phyloP scores from a whole-genome alignment of 768 basidiomycete species.

The Bullera alba region DNA sequence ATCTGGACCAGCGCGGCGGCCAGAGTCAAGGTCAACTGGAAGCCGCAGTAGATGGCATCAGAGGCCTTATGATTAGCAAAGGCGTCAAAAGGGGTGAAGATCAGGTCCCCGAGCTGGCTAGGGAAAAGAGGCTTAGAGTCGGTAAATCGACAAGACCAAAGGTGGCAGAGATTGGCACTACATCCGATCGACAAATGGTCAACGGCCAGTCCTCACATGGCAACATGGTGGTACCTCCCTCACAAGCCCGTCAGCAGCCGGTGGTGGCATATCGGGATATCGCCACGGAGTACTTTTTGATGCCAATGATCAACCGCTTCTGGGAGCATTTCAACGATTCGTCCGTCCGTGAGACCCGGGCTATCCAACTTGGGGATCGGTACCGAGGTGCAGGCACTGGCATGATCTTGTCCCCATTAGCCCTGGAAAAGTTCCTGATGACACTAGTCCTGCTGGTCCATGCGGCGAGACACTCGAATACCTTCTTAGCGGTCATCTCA shows the following conservation, averaged over 20 bases:
- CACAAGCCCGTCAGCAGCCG: neutral
- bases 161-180: conserved; percentile 24
- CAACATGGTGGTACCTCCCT: too few relatives aligned
- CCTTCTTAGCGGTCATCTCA: conserved; percentile 73
- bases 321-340: conserved; percentile 89
- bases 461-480: conserved; percentile 68
- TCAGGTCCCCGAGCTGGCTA: conserved; percentile 57
- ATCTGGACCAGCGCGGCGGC: conserved; percentile 16
- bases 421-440: conserved; percentile 66
- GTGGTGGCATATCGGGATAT: conserved; percentile 52
- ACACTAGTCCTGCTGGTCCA: conserved; percentile 75
- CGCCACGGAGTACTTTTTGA: conserved; percentile 80
- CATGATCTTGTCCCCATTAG: conserved; percentile 69
- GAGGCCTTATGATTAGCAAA: conserved; percentile 58
- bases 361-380: conserved; percentile 39
- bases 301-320: conserved; percentile 85
- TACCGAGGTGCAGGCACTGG: conserved; percentile 73
- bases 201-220: too few relatives aligned
- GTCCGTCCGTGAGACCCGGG: conserved; percentile 63
- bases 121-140: conserved; percentile 69
- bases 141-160: conserved; percentile 27
- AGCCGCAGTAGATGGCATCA: conserved; percentile 59
- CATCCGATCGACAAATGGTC: conserved; percentile 17
- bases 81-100: conserved; percentile 55
- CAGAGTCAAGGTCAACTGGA: conserved; percentile 50